Evolutionary conservation across 805 yeast species (phyloP), one percentile per base, ranked within the genome.

Genomic region (Suhomyces faveliae): DNA sequence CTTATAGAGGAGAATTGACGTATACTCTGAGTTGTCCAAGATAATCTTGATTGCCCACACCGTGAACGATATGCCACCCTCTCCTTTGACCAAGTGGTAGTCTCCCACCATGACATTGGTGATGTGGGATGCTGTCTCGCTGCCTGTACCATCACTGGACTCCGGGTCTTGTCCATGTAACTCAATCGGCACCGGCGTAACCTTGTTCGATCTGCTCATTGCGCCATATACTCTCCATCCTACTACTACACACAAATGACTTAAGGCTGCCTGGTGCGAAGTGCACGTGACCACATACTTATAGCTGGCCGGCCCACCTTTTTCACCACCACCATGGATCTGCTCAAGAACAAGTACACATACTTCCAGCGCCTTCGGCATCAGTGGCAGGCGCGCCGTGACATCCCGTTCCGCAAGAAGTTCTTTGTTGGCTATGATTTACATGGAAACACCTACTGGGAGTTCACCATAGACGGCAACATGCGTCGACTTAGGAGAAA

Each of bases 401-500:
- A 71, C 40, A 74, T 87, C 3, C 96, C 96, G 0, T 82, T 87
- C 62, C 74, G 95, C 35, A 76, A 75, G 46, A 76, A 74, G 60
- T 87, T 83, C 70, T 87, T 87, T 56, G 73, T 83, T 17, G 87
- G 89, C 2, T 87, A 86, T 59, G 96, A 88, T 59, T 71, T 89
- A n/a, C 82, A 81, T 35, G 96, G 94, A 2, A 88, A 88, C 62
- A 82, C 92, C 1, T 88, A 84, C 67, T 88, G 96, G 96, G 96
- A 88, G 62, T 83, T 85, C 64, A 73, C 75, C 44, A 69, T 78
- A 21, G 82, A 80, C 50, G 76, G 77, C 5, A 74, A 77, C 56
- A 72, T 80, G 55, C 68, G 64, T 21, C 64, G 83, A 49, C 72
- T 84, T 49, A 68, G 96, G 42, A 65, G 96, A 40, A 80, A 85